Percentiles rank a stretch among this genome's conserved stretches.
Conservation (phyloP, 345 rosid genomes). For the Citrus trifoliata region DNA sequence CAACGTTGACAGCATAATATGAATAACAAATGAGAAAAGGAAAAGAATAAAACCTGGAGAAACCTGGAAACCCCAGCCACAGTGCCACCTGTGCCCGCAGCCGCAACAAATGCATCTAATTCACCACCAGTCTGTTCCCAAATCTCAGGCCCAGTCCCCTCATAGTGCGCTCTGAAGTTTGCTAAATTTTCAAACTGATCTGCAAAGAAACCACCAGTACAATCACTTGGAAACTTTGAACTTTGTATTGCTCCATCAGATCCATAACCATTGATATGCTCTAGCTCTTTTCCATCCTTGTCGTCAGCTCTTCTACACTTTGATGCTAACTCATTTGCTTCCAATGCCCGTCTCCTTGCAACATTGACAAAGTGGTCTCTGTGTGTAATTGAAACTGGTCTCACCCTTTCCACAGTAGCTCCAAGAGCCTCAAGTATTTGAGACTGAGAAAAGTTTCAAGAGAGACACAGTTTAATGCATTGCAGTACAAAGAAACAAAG, state of each 20-base stretch:
- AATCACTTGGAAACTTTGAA: conserved; percentile 36
- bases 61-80: conserved; percentile 90
- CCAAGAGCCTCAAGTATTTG: conserved; percentile 94
- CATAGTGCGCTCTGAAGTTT: conserved; percentile 85
- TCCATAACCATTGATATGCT: conserved; percentile 40
- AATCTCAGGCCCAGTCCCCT: conserved; percentile 92
- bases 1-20: neutral
- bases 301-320: conserved; percentile 24
- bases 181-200: conserved; percentile 97
- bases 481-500: neutral
- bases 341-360: conserved; percentile 76
- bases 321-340: conserved; percentile 65
- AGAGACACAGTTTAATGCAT: conserved; percentile 9
- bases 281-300: conserved; percentile 26
- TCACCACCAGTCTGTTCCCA: conserved; percentile 80
- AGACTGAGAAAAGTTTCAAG: conserved; percentile 45
- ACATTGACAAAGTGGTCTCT: conserved; percentile 86
- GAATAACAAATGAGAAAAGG: neutral
- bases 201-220: conserved; percentile 84
- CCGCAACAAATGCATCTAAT: conserved; percentile 84
- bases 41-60: conserved; percentile 53
- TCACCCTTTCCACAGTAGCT: conserved; percentile 89
- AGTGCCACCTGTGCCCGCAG: conserved; percentile 98
- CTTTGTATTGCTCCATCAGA: conserved; percentile 33
- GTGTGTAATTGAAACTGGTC: conserved; percentile 92